Evolutionary conservation across 2,329 filamentous ascomycete species (phyloP).

Genomic region (Cordyceps militaris): DNA sequence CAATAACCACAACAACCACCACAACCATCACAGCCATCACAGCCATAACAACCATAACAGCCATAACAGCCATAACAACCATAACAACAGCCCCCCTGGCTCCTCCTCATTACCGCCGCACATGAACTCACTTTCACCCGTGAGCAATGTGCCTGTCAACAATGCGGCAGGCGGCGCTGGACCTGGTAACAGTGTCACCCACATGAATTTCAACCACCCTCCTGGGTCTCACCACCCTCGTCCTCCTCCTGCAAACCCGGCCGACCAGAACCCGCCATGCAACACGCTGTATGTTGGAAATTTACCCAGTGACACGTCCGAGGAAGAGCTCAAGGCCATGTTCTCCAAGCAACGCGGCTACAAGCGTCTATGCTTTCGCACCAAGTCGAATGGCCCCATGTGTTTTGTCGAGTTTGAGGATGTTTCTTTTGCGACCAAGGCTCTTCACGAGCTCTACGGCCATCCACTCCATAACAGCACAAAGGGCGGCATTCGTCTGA

Average conservation of each 20-base stretch:
- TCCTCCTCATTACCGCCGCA: constrained; percentile 49
- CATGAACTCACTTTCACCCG: constrained; percentile 48
- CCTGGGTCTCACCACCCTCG: constrained; percentile 45
- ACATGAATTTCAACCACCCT: constrained; percentile 28
- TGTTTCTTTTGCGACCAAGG: constrained; percentile 83
- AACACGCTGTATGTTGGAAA: constrained; percentile 99
- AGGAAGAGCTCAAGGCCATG: constrained; percentile 89
- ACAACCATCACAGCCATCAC: too few species aligned
- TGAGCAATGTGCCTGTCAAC: constrained; percentile 27
- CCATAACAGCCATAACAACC: too few species aligned
- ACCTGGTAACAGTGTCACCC: constrained; percentile 15
- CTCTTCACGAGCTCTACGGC: constrained; percentile 83
- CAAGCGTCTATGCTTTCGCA: constrained; percentile 89
- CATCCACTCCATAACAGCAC: constrained; percentile 81
- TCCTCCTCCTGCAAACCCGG: constrained; percentile 82
- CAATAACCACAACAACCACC: constrained; percentile 48
- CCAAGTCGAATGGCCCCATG: constrained; percentile 94
- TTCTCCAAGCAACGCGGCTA: constrained; percentile 93
- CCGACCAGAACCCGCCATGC: constrained; percentile 94
- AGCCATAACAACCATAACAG: too few species aligned
- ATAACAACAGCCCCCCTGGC: constrained; percentile 44
- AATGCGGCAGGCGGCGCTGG: neutral
- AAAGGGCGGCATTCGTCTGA: constrained; percentile 90
- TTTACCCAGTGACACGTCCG: constrained; percentile 81
- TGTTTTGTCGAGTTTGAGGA: constrained; percentile 99